Conservation (phyloP, 768 basidiomycete genomes). For the Gloeostereum incarnatum region DNA sequence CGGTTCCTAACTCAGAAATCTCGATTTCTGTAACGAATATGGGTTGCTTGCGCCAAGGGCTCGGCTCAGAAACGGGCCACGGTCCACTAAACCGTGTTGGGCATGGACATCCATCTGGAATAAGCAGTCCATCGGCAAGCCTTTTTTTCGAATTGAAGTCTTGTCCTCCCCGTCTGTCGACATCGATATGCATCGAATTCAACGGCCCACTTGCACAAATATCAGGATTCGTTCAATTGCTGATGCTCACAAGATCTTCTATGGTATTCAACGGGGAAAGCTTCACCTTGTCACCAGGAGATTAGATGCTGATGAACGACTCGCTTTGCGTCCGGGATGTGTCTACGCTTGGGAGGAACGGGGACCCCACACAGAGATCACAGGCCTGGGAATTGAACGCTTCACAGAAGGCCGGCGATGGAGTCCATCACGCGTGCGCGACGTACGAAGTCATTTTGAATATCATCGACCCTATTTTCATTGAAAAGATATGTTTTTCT, state of each 20-base stretch:
- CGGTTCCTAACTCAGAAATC: no score
- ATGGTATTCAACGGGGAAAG: slow-evolving; percentile 50
- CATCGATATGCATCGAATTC: slow-evolving; percentile 40
- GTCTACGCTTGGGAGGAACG: slow-evolving; percentile 71
- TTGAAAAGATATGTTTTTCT: slow-evolving; percentile 6
- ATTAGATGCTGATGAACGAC: slow-evolving; percentile 69
- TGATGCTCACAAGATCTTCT: slow-evolving; percentile 79
- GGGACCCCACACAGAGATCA: slow-evolving; percentile 63
- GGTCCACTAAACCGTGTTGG: no score
- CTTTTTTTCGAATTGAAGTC: no score
- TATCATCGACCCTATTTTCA: neutral
- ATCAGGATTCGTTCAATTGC: slow-evolving; percentile 67
- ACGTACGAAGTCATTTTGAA: slow-evolving; percentile 34
- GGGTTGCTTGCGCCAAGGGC: no score
- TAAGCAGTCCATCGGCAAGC: no score
- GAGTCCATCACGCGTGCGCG: slow-evolving; percentile 78
- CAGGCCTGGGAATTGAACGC: slow-evolving; percentile 74
- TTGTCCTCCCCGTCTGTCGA: no score
- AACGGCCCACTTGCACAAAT: slow-evolving; percentile 65
- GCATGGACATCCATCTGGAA: no score
- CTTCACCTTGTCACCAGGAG: slow-evolving; percentile 71
- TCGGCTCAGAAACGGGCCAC: no score
- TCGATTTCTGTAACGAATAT: no score
- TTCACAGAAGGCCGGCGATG: slow-evolving; percentile 81
- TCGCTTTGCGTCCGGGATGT: slow-evolving; percentile 37